Evolutionary conservation across 306 rosid species (phyloP), one percentile per base, ranked within the genome.

Genomic region (Prunus davidiana): DNA sequence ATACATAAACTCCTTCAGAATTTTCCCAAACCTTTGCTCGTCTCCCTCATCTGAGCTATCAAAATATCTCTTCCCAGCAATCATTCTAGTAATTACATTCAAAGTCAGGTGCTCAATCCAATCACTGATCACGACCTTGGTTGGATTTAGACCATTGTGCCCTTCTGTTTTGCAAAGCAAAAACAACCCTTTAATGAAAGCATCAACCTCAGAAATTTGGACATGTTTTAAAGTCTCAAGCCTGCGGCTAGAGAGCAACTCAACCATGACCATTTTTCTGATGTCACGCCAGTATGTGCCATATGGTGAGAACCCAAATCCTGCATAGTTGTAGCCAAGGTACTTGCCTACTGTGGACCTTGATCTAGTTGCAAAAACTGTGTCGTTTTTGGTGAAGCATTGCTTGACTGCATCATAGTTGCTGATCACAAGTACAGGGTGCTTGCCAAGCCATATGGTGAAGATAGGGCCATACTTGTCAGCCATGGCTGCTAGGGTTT

Each of bases 331-430:
- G 67, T 88, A 86, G 22, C 88, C 87, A 18, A 90, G 82, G 84
- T 80, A 32, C 20, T 77, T 41, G 1, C 84, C 92, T 15, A 84
- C 89, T 34, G 85, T 62, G 2, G 84, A 86, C 14, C 7, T 72
- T 12, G 95, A 86, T 2, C 89, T 75, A 2, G 85, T 24, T 9
- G 88, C 88, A 30, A 90, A 64, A 70, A 49, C 25, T 34, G 12
- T 72, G 72, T 90, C 96, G 55, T 88, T 83, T 22, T 84, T 72
- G 60, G 88, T 80, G 88, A 90, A 86, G 25, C 92, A 90, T 30
- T 90, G 91, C 75, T 84, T 86, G 10, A 79, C 81, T 7, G 86
- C 87, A 27, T 88, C 91, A 45, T 78, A 71, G 85, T 72, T 86
- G 79, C 67, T 81, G 34, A 88, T 47, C 16, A 88, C 79, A 14